Percentiles rank a stretch among this genome's conserved stretches.
Conservation (phyloP, 1,139 yeast genomes). For the Kurtzmaniella quercitrusa region DNA sequence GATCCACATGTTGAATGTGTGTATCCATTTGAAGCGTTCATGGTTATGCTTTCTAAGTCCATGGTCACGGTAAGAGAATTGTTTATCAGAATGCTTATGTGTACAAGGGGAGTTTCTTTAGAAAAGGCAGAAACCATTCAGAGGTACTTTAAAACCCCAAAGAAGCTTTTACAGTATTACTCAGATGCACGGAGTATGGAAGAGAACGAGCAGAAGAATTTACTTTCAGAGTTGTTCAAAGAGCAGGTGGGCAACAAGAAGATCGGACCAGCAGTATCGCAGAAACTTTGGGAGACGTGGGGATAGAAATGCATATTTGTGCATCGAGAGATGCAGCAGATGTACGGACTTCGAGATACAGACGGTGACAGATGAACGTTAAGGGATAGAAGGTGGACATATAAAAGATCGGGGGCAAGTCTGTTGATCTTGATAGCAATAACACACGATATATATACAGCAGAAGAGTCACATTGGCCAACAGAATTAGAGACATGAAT, state of each 20-base stretch:
- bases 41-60: constrained; percentile 66
- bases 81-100: constrained; percentile 71
- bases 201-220: constrained; percentile 11
- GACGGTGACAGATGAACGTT: no score
- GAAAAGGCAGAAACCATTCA: constrained; percentile 85
- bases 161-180: constrained; percentile 37
- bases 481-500: no score
- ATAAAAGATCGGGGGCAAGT: no score
- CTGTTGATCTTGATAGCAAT: no score
- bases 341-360: no score
- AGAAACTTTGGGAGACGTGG: constrained; percentile 60
- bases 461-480: no score
- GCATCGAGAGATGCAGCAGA: no score
- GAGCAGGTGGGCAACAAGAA: constrained; percentile 58
- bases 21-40: constrained; percentile 64
- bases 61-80: constrained; percentile 72
- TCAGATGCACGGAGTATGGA: constrained; percentile 8
- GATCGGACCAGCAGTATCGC: constrained; percentile 57
- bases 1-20: constrained; percentile 42
- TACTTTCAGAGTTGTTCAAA: constrained; percentile 39
- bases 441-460: no score
- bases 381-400: no score
- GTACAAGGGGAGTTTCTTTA: constrained; percentile 73
- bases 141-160: constrained; percentile 60
- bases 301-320: no score